Percentiles rank a stretch among this genome's conserved stretches.
These are phyloP conservation scores for Yamadazyma mexicana DNA, from an alignment of 1,139 yeast species.

Conservation along the genomic window DNA sequence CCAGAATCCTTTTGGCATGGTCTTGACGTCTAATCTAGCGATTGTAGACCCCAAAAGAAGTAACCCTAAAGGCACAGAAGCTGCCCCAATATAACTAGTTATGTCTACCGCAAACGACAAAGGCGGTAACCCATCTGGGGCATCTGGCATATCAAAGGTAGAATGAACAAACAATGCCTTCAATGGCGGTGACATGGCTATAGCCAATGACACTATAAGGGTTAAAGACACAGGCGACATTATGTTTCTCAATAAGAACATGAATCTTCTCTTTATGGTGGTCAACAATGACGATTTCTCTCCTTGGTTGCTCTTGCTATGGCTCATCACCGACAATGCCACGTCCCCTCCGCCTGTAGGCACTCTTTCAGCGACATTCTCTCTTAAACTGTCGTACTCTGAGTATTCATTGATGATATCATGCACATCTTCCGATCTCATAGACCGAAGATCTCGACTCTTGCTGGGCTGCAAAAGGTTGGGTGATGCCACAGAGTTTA, in stretches of 20 bases:
- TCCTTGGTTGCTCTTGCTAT: not conserved
- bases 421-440: slow-evolving; percentile 51
- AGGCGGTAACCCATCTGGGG: slow-evolving; percentile 86
- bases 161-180: slow-evolving; percentile 69
- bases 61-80: slow-evolving; percentile 86
- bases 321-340: slow-evolving; percentile 6
- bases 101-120: slow-evolving; percentile 82
- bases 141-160: slow-evolving; percentile 44
- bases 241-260: slow-evolving; percentile 50
- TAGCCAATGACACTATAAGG: slow-evolving; percentile 57
- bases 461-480: slow-evolving; percentile 23
- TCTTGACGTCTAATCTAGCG: slow-evolving; percentile 62
- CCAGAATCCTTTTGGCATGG: slow-evolving; percentile 73
- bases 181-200: slow-evolving; percentile 85
- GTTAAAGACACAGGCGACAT: slow-evolving; percentile 69
- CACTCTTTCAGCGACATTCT: slow-evolving; percentile 12
- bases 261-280: slow-evolving; percentile 9
- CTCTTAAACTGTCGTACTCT: slow-evolving; percentile 40
- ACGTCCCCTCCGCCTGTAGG: slow-evolving; percentile 15
- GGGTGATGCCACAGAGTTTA: slow-evolving; percentile 9
- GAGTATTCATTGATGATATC: slow-evolving; percentile 66
- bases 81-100: slow-evolving; percentile 76
- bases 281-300: slow-evolving; percentile 1
- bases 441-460: slow-evolving; percentile 37
- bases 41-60: slow-evolving; percentile 83